A percentile compares a stretch with the other conserved stretches of the same genome.
Conservation (phyloP, 2,329 filamentous ascomycete species). For the Emericellopsis atlantica region DNA sequence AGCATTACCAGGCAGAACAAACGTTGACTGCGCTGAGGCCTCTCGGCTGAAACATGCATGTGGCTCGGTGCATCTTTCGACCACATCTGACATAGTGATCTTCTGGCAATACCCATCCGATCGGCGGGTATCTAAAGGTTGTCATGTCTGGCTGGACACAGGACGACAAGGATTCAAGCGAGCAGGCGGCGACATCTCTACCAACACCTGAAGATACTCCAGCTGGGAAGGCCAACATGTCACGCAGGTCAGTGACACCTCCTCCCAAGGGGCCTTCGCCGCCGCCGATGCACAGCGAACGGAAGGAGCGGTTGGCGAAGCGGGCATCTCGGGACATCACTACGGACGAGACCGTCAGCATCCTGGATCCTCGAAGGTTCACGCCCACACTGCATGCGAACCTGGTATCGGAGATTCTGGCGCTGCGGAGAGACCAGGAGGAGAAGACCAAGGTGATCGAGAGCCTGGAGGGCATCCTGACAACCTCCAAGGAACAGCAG, state of each 20-base stretch:
- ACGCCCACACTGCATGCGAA: conserved; percentile 93
- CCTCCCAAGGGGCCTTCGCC: conserved; percentile 47
- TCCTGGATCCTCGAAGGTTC: conserved; percentile 81
- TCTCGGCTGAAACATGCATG: background rate
- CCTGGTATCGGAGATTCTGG: conserved; percentile 85
- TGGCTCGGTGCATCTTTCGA: background rate
- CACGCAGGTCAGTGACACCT: conserved; percentile 56
- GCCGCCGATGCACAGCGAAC: conserved; percentile 28
- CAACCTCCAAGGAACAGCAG: conserved; percentile 60
- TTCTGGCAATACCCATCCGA: no score
- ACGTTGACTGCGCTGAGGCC: background rate
- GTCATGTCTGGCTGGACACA: conserved; percentile 47
- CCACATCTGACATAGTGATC: background rate
- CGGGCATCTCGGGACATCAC: conserved; percentile 44
- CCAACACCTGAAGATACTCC: conserved; percentile 64
- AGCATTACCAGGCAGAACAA: background rate
- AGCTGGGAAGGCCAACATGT: conserved; percentile 49
- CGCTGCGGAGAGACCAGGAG: conserved; percentile 77
- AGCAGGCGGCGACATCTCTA: conserved; percentile 41
- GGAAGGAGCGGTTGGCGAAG: conserved; percentile 30
- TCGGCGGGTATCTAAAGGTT: no score
- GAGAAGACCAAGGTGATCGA: conserved; percentile 82
- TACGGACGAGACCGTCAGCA: conserved; percentile 56
- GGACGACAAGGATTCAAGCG: conserved; percentile 46
- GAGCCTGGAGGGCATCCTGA: conserved; percentile 62